These are phyloP conservation scores for Xerocomellus chrysenteron DNA, from an alignment of 768 basidiomycete species.

Conservation along the genomic window DNA sequence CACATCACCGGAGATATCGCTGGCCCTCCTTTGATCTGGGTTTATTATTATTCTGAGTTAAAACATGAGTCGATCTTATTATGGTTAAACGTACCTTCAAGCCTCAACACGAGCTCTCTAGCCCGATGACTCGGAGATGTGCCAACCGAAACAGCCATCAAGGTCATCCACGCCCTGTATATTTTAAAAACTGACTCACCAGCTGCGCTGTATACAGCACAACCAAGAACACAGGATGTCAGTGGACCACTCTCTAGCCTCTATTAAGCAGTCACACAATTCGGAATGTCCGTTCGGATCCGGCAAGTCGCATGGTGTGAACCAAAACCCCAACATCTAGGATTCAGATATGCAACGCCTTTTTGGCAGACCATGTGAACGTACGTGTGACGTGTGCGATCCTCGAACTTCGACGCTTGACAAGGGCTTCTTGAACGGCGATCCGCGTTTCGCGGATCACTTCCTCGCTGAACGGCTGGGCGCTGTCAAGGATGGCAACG, in stretches of 20 bases:
- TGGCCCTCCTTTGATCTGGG: neutral
- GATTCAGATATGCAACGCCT: too few species aligned
- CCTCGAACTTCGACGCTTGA: neutral
- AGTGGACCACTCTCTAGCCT: too few species aligned
- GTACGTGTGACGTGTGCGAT: neutral
- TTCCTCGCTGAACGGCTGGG: neutral
- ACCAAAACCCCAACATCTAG: too few species aligned
- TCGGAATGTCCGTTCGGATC: neutral
- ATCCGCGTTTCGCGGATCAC: neutral
- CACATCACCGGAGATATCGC: neutral
- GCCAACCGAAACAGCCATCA: neutral
- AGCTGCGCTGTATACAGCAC: too few species aligned
- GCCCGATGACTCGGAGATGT: neutral
- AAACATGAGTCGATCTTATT: neutral
- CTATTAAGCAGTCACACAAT: neutral
- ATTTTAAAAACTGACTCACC: too few species aligned
- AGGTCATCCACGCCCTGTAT: neutral
- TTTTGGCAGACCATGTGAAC: neutral
- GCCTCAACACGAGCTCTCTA: neutral
- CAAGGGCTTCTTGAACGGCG: neutral
- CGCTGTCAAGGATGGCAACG: neutral
- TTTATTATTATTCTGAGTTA: neutral
- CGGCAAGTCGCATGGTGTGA: neutral
- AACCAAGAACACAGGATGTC: neutral
- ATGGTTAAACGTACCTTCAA: neutral